Conservation (phyloP, 2,329 filamentous ascomycete species). For the Cordyceps cateniannulata region DNA sequence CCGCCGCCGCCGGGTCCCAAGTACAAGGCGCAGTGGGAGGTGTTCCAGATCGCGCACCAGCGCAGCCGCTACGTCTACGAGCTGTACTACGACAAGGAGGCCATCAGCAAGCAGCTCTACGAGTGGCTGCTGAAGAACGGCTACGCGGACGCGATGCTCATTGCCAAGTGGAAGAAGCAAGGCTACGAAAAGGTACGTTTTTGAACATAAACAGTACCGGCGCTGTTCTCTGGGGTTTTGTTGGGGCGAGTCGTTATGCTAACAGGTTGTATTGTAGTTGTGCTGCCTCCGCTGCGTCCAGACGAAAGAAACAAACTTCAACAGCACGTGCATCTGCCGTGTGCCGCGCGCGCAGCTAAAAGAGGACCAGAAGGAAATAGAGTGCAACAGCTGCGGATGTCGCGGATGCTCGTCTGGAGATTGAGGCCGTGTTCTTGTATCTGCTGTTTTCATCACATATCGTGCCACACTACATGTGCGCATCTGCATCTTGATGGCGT, state of each 20-base stretch:
- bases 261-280: conserved; percentile 45
- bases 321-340: conserved; percentile 92
- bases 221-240: background rate
- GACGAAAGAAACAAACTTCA: conserved; percentile 99
- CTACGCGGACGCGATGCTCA: conserved; percentile 90
- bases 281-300: conserved; percentile 96
- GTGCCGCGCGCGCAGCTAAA: conserved; percentile 87
- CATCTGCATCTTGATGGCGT: conserved; percentile 6
- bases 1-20: conserved; percentile 72
- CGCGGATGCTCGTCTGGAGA: conserved; percentile 84
- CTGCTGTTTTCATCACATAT: background rate
- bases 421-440: conserved; percentile 31
- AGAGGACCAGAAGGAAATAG: conserved; percentile 72
- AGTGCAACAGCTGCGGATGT: conserved; percentile 94
- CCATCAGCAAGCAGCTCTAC: conserved; percentile 85
- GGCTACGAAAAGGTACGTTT: conserved; percentile 88
- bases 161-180: conserved; percentile 99
- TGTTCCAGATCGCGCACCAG: conserved; percentile 96
- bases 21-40: conserved; percentile 91
- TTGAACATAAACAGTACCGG: background rate
- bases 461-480: background rate
- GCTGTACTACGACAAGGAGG: conserved; percentile 95
- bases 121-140: conserved; percentile 96
- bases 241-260: conserved; percentile 16
- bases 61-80: conserved; percentile 92